These are phyloP conservation scores for Flaveria floridana DNA, from an alignment of 140 eudicot species.

Conservation along the genomic window DNA sequence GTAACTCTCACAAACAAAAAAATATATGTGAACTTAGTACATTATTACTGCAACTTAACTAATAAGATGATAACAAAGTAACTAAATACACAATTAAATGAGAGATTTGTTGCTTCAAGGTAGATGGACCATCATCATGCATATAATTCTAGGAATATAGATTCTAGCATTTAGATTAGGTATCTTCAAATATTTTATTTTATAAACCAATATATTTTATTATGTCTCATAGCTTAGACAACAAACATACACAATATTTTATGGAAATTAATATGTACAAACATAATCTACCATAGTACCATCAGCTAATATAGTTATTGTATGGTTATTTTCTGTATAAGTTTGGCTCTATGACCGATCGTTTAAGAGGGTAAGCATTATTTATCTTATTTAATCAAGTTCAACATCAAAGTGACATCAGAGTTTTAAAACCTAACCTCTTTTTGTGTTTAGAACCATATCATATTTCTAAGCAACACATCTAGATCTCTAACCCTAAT, in stretches of 20 bases:
- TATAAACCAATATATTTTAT: too few species aligned
- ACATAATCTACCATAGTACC: background rate
- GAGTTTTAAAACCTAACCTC: background rate
- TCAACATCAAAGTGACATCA: background rate
- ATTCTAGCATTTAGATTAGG: conserved; percentile 3
- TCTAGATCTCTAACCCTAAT: background rate
- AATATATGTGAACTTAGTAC: background rate
- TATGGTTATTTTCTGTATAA: background rate
- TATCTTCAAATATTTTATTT: background rate
- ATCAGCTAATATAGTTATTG: background rate
- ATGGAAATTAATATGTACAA: background rate
- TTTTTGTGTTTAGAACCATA: background rate
- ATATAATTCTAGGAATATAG: background rate
- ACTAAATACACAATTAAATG: background rate
- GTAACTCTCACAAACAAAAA: conserved; percentile 1
- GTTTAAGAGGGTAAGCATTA: background rate
- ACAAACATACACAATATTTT: background rate
- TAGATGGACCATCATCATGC: background rate
- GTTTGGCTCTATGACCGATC: background rate
- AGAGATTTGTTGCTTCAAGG: background rate
- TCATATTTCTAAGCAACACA: background rate
- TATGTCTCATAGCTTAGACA: background rate
- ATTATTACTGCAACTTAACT: background rate
- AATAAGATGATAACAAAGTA: conserved; percentile 4
- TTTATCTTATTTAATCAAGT: background rate